Evolutionary conservation across 2,329 filamentous ascomycete species (phyloP).

Genomic region (Neonectria punicea): DNA sequence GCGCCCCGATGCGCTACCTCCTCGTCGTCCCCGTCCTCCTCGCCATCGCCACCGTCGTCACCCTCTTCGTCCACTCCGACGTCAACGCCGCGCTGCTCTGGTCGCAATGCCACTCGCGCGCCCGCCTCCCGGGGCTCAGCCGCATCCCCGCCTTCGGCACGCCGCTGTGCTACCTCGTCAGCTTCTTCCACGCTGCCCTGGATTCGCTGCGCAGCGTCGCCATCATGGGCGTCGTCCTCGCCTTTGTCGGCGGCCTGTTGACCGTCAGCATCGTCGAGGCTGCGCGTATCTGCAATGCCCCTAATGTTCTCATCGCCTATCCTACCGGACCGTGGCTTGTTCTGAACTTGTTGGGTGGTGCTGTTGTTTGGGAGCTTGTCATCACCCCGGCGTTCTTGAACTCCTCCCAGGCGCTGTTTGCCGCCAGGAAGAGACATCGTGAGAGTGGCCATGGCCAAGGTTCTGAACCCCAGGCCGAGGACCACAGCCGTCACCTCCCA

Average conservation of each 20-base stretch:
- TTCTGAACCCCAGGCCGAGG: slow-evolving; percentile 29
- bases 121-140: slow-evolving; percentile 57
- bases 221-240: slow-evolving; percentile 55
- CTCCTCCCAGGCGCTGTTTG: slow-evolving; percentile 51
- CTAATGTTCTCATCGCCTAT: slow-evolving; percentile 49
- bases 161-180: slow-evolving; percentile 60
- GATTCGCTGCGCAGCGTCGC: slow-evolving; percentile 54
- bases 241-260: slow-evolving; percentile 58
- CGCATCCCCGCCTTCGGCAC: slow-evolving; percentile 58
- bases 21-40: slow-evolving; percentile 61
- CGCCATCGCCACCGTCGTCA: slow-evolving; percentile 52
- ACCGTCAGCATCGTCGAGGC: slow-evolving; percentile 62
- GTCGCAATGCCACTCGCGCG: slow-evolving; percentile 62
- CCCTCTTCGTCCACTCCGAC: slow-evolving; percentile 59
- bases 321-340: slow-evolving; percentile 58
- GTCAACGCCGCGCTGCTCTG: slow-evolving; percentile 63
- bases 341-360: slow-evolving; percentile 60
- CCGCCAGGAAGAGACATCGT: slow-evolving; percentile 26
- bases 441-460: slow-evolving; percentile 32
- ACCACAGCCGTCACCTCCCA: slow-evolving; percentile 51
- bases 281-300: slow-evolving; percentile 54
- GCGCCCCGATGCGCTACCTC: slow-evolving; percentile 63
- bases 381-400: slow-evolving; percentile 62
- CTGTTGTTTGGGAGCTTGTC: slow-evolving; percentile 62
- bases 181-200: slow-evolving; percentile 59